Evolutionary conservation across 2,329 filamentous ascomycete genomes (phyloP), one percentile per base, ranked within the genome.

Genomic region (Akanthomyces muscarius): DNA sequence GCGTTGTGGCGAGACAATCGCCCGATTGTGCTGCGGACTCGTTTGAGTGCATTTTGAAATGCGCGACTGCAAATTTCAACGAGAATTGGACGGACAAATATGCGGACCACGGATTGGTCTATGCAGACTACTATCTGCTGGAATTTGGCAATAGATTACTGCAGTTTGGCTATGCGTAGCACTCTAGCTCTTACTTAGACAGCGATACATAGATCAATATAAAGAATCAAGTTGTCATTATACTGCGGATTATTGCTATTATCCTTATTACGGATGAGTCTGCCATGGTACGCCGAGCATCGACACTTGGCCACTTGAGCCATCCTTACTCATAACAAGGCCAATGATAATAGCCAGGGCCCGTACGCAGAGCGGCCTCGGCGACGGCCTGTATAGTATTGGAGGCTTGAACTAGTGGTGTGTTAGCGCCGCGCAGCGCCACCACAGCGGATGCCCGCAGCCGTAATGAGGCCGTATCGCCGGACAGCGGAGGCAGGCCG

Each of bases 141-240:
- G 77, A 80, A 63, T 80, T 79, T 70, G 79, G 79, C 3, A 82
- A 82, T 58, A 75, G 77, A 53, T 65, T 83, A n/a, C 62, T 82
- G 47, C 66, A 70, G 42, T 72, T 77, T 72, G 72, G 73, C 1
- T 54, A 63, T 25, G 53, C 45, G 18, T 63, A 47, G 38, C 33
- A 21, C 36, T 44, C 3, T 28, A 28, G 28, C 28, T 6, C 28
- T 23, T 23, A 21, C 14, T 44, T 21, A 28, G 41, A 44, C 13
- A n/a, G 28, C 13, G 5, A 11, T 47, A 23, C n/a, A 47, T 13
- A 7, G 3, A 52, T 21, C 11, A 5, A 25, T 13, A 23, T 3
- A 7, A 7, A 38, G 33, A 4, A 30, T 2, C 28, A 30, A 30
- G 33, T 38, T 38, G 33, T 13, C 11, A 38, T 38, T 30, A 30